phyloP scores from a whole-genome alignment of 2,329 filamentous ascomycete species.

The Apiospora rasikravindrae region DNA sequence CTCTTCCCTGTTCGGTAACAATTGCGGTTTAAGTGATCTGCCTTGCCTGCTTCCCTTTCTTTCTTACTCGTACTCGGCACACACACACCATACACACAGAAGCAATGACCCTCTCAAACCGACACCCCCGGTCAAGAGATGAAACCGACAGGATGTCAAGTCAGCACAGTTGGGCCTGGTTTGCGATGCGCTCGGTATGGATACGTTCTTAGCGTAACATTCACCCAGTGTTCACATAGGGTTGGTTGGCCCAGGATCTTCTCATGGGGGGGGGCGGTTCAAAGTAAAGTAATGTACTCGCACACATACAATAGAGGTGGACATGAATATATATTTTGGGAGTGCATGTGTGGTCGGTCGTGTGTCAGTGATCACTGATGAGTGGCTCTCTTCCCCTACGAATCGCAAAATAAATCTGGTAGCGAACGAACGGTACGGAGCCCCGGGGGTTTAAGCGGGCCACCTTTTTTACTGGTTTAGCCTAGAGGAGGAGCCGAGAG shows the following conservation, averaged over 20 bases:
- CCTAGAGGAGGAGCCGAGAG: neutral
- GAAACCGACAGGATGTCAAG: slow-evolving; percentile 16
- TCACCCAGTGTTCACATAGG: neutral
- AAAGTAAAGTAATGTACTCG: neutral
- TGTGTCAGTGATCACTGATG: neutral
- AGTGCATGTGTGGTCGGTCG: neutral
- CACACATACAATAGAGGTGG: neutral
- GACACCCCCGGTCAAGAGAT: neutral
- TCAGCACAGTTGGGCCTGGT: neutral
- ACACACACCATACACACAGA: neutral
- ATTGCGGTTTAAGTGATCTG: neutral
- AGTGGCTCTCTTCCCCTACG: neutral
- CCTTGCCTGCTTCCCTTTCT: neutral
- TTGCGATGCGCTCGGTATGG: slow-evolving; percentile 15
- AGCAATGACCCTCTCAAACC: neutral
- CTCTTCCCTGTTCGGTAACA: neutral
- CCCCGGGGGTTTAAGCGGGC: neutral
- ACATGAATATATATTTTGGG: neutral
- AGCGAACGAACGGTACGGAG: neutral
- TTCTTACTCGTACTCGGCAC: neutral
- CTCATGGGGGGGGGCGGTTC: neutral
- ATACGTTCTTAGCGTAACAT: neutral
- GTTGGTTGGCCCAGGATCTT: neutral
- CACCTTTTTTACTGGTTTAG: neutral
- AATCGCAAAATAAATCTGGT: neutral